These are phyloP conservation scores for Auricularia cornea DNA, from an alignment of 768 basidiomycete species.

Conservation along the genomic window DNA sequence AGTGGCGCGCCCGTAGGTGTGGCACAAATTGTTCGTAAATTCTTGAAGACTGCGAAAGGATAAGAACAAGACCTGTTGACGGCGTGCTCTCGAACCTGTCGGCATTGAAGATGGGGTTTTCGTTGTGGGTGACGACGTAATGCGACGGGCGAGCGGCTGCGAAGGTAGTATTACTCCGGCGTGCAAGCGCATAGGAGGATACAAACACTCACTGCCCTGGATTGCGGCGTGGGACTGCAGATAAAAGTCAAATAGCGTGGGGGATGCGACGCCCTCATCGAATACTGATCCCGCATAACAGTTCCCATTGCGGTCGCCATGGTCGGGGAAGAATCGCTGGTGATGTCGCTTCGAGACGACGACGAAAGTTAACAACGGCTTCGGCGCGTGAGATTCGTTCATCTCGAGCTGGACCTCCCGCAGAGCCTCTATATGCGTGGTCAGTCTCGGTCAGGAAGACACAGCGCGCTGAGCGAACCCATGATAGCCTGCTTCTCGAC, in stretches of 20 bases:
- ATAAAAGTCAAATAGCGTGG: conserved; percentile 39
- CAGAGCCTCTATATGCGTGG: not conserved
- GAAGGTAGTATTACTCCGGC: not conserved
- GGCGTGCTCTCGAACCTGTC: not conserved
- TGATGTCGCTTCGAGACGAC: conserved; percentile 60
- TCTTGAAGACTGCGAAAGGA: conserved; percentile 37
- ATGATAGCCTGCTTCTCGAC: not conserved
- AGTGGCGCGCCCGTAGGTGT: conserved; percentile 46
- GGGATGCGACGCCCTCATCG: conserved; percentile 33
- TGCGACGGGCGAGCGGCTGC: conserved; percentile 52
- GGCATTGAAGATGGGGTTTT: conserved; percentile 9
- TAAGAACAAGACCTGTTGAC: not conserved
- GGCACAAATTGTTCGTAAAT: conserved; percentile 43
- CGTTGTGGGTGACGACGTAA: conserved; percentile 44
- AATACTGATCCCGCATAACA: conserved; percentile 45
- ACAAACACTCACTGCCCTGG: conserved; percentile 30
- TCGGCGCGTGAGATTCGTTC: not conserved
- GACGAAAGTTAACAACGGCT: conserved; percentile 45
- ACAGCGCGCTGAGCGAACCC: not conserved
- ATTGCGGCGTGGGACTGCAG: conserved; percentile 49
- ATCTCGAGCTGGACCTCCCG: not conserved
- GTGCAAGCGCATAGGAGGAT: not conserved
- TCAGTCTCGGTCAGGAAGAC: not conserved
- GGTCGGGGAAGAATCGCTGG: conserved; percentile 38
- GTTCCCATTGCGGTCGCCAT: conserved; percentile 27